A percentile compares a stretch with the other conserved stretches of the same genome.
Evolutionary conservation across 208 protist species (phyloP).

Genomic region (Leishmania tarentolae): DNA sequence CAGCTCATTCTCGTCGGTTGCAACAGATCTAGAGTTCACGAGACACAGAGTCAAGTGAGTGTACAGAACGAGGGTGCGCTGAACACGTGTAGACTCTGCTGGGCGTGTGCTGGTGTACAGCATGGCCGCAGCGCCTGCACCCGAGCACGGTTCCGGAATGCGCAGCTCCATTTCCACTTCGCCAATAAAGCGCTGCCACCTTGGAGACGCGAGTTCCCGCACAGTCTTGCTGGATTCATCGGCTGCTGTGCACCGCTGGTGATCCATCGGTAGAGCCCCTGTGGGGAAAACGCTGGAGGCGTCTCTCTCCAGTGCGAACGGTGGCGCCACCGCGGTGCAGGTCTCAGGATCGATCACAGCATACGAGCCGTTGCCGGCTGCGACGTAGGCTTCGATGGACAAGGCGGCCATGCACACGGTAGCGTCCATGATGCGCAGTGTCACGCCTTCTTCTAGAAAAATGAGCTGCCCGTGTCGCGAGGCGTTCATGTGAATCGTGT

Average conservation of each 20-base stretch:
- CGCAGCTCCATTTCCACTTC: slow-evolving; percentile 29
- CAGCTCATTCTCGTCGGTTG: slow-evolving; percentile 5
- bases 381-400: slow-evolving; percentile 56
- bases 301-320: neutral
- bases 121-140: neutral
- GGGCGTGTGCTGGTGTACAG: neutral
- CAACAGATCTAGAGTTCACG: slow-evolving; percentile 1
- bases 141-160: slow-evolving; percentile 18
- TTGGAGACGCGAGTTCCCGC: neutral
- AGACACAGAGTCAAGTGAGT: slow-evolving; percentile 28
- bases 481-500: slow-evolving; percentile 62
- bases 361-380: slow-evolving; percentile 72
- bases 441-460: slow-evolving; percentile 67
- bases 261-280: neutral
- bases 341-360: slow-evolving; percentile 47
- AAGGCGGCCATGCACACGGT: slow-evolving; percentile 52
- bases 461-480: slow-evolving; percentile 36
- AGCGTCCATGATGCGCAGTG: slow-evolving; percentile 68
- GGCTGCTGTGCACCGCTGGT: neutral
- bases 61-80: slow-evolving; percentile 32
- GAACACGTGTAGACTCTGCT: neutral
- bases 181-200: slow-evolving; percentile 22
- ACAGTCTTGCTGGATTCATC: neutral
- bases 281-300: neutral
- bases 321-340: slow-evolving; percentile 28